phyloP scores from a whole-genome alignment of 768 basidiomycete species.

The Lactarius vividus region DNA sequence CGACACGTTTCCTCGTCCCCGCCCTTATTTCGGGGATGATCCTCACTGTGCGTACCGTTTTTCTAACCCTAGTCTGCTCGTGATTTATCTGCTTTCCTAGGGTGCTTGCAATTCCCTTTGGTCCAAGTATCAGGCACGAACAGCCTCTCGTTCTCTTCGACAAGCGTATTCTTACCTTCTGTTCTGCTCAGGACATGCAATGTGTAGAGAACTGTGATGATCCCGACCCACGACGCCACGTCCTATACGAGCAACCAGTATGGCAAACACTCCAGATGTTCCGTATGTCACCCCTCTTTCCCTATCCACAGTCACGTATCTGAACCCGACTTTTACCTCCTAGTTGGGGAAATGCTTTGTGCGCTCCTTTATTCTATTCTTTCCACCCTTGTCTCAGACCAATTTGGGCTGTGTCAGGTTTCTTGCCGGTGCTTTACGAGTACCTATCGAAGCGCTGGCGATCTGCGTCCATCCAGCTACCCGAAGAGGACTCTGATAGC shows the following conservation, averaged over 20 bases:
- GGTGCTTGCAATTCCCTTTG: constrained; percentile 80
- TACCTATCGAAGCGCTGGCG: constrained; percentile 52
- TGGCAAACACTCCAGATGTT: constrained; percentile 93
- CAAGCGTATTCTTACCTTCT: constrained; percentile 4
- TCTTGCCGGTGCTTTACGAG: constrained; percentile 78
- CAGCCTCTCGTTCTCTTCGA: constrained; percentile 25
- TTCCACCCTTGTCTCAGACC: constrained; percentile 15
- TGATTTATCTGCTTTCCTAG: constrained; percentile 37
- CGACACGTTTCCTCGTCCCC: constrained; percentile 65
- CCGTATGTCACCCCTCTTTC: constrained; percentile 46
- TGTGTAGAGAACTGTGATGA: constrained; percentile 91
- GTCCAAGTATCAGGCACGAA: constrained; percentile 73
- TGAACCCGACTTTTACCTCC: constrained; percentile 31
- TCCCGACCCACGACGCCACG: constrained; percentile 54
- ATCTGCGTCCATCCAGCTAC: constrained; percentile 51
- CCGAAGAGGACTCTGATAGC: constrained; percentile 34
- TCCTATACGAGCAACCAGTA: constrained; percentile 92
- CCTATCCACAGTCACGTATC: constrained; percentile 17
- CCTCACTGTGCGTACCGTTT: constrained; percentile 57
- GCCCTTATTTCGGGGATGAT: constrained; percentile 92
- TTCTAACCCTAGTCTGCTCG: neutral
- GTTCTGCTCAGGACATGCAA: constrained; percentile 78
- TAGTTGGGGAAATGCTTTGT: constrained; percentile 95
- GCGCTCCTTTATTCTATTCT: constrained; percentile 38
- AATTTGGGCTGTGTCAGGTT: constrained; percentile 48